Conservation (phyloP, 345 rosid species). For the Abelmoschus esculentus region DNA sequence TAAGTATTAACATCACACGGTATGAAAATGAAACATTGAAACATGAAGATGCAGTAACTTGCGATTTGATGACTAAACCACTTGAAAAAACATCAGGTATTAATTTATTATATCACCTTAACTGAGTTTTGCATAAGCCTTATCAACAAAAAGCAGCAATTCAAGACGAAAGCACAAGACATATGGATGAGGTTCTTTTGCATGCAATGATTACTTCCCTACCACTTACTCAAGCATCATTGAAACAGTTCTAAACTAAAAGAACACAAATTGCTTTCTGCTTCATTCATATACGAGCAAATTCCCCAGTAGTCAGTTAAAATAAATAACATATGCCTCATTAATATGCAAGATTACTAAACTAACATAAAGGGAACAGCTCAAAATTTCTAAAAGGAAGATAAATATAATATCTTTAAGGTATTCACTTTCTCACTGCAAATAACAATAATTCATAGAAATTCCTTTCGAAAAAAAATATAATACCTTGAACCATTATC, state of each 20-base stretch:
- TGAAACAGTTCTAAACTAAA: background rate
- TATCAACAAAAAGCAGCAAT: background rate
- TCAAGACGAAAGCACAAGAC: background rate
- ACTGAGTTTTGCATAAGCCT: background rate
- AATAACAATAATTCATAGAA: no score
- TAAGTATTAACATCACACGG: background rate
- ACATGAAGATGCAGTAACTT: background rate
- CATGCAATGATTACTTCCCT: background rate
- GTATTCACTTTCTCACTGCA: no score
- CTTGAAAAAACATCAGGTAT: background rate
- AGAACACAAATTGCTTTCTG: background rate
- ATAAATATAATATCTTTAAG: background rate
- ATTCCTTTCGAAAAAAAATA: background rate
- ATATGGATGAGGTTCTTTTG: background rate
- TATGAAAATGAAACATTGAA: background rate
- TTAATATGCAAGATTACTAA: background rate
- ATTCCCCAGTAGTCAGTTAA: background rate
- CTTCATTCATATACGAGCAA: background rate
- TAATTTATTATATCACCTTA: background rate
- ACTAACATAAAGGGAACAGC: background rate
- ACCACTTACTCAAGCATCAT: conserved; percentile 4
- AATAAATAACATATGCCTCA: background rate
- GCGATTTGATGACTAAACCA: background rate
- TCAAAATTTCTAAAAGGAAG: background rate
- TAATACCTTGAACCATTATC: conserved; percentile 90